A percentile compares a stretch with the other conserved stretches of the same genome.
Conservation (phyloP, 164 flowering plant genomes). For the Amborella trichopoda region DNA sequence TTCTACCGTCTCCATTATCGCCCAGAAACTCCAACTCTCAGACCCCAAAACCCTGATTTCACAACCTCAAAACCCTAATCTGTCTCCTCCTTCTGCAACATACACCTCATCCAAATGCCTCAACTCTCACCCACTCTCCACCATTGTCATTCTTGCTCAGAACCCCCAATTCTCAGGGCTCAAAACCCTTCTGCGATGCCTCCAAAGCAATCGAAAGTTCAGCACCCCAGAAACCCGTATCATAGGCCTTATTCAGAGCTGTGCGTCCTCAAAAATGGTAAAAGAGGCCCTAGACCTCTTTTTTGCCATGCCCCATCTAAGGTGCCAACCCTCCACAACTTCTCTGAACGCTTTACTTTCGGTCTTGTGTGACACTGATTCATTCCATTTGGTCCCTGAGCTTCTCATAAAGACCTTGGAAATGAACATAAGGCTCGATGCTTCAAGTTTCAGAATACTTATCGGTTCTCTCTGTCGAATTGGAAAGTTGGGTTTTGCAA, state of each 20-base stretch:
- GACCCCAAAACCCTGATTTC: constrained; percentile 6
- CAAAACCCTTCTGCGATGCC: constrained; percentile 34
- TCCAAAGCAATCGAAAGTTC: constrained; percentile 37
- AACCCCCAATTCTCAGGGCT: constrained; percentile 28
- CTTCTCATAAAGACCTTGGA: constrained; percentile 28
- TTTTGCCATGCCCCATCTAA: constrained; percentile 42
- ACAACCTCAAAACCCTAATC: constrained; percentile 31
- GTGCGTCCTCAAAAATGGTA: constrained; percentile 20
- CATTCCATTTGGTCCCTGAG: constrained; percentile 32
- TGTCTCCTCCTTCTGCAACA: constrained; percentile 30
- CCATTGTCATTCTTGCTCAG: constrained; percentile 29
- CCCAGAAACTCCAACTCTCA: constrained; percentile 20
- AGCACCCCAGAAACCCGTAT: constrained; percentile 50
- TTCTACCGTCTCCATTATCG: constrained; percentile 39
- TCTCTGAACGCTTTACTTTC: constrained; percentile 48
- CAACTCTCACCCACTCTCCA: constrained; percentile 41
- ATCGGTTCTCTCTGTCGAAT: constrained; percentile 47
- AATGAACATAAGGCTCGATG: constrained; percentile 54
- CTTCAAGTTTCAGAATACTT: constrained; percentile 38
- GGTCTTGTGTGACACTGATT: constrained; percentile 27
- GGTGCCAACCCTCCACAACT: constrained; percentile 52
- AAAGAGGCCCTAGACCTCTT: constrained; percentile 51
- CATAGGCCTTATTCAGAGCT: constrained; percentile 30
- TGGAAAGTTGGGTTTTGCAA: constrained; percentile 36
- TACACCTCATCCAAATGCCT: constrained; percentile 43